Evolutionary conservation across 1,284 basidiomycete species (phyloP), one percentile per base, ranked within the genome.

Genomic region (Inonotus obliquus): DNA sequence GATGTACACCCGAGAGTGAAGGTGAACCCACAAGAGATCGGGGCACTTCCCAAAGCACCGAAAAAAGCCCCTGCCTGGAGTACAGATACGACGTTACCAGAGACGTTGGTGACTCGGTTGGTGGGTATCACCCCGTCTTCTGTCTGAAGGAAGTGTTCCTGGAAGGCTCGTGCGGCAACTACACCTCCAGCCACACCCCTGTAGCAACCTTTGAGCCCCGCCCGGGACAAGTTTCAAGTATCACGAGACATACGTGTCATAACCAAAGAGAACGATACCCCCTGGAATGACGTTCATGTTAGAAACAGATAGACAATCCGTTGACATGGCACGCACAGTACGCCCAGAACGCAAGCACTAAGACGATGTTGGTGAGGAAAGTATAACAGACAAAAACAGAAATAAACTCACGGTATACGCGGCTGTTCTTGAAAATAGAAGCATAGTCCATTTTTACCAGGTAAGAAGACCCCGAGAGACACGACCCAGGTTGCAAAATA

Each of bases 31-130:
- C 86, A 74, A 23, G 88, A 88, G 23, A 89, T 67, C 0, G 86
- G 86, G 0, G 84, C 82, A 65, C 81, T 85, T 21, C 78, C 76
- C 5, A 92, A 70, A 13, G 90, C 86, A 53, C 91, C 90, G 69
- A 92, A 92, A 78, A 92, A 92, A 1, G 86, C 87, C 44, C 89
- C 89, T 1, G 85, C 90, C 70, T 91, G 89, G 19, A 92, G 80
- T 21, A 92, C 87, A 9, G 89, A 86, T 25, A 92, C 90, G 59
- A 89, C 79, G 67, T 86, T 86, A 53, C 78, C 80, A 7, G 80
- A 84, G 27, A 92, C 76, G 1, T 76, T 75, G 65, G 82, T 76
- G 11, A 70, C 68, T 53, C 75, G 76, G 27, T 65, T 66, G 21
- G 66, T 72, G 64, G 76, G 72, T 14, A 73, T 67, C 0, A 64